Evolutionary conservation across 257 asterid species (phyloP).

Genomic region (Verbena officinalis): DNA sequence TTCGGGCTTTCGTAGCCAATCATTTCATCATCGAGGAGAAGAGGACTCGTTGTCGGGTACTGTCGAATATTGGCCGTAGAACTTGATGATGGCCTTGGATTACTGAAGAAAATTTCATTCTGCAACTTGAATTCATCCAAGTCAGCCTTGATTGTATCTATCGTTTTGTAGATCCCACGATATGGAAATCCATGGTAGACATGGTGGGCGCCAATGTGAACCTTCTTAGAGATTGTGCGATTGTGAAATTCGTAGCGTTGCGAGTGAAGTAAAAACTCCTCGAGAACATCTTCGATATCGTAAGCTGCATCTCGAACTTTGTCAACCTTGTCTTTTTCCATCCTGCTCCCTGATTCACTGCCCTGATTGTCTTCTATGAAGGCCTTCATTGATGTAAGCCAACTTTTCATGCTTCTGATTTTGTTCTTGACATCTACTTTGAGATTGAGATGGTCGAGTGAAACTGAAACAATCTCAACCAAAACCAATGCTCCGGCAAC

Average conservation of each 20-base stretch:
- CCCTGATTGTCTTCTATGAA: constrained; percentile 24
- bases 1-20: constrained; percentile 35
- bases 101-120: no score
- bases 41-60: constrained; percentile 37
- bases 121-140: background rate
- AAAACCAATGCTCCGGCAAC: constrained; percentile 18
- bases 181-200: constrained; percentile 23
- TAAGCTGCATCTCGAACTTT: constrained; percentile 22
- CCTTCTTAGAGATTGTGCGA: background rate
- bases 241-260: constrained; percentile 24
- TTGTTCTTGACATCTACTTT: background rate
- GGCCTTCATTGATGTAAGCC: constrained; percentile 23
- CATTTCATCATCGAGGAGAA: no score
- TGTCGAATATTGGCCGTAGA: background rate
- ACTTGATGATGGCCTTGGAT: background rate
- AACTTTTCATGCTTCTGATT: constrained; percentile 3
- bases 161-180: constrained; percentile 1
- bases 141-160: background rate
- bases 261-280: constrained; percentile 31
- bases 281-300: constrained; percentile 39
- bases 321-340: background rate
- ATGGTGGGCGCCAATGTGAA: constrained; percentile 8
- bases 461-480: background rate
- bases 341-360: background rate
- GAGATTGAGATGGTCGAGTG: background rate